Conservation (phyloP, 768 basidiomycete genomes). For the Suillus paluster region DNA sequence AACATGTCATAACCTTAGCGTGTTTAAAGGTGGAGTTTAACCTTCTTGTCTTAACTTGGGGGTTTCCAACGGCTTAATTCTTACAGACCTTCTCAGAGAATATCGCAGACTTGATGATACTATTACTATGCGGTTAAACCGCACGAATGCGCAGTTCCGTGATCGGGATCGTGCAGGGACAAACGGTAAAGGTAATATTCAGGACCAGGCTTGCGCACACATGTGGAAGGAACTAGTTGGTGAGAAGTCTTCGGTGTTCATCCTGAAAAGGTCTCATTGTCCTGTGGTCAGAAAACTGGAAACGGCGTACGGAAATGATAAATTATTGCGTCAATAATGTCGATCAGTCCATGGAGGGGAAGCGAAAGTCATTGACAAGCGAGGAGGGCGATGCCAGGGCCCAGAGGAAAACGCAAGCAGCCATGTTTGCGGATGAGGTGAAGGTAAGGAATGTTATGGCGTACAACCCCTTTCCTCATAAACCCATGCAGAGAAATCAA, state of each 20-base stretch:
- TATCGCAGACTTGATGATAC: conserved; percentile 82
- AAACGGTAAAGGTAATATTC: conserved; percentile 53
- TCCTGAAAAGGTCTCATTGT: conserved; percentile 18
- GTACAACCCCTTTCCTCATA: conserved; percentile 7
- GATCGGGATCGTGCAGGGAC: conserved; percentile 65
- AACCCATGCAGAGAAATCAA: conserved; percentile 59
- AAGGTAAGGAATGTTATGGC: conserved; percentile 53
- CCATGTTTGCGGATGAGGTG: conserved; percentile 67
- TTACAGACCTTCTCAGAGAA: conserved; percentile 76
- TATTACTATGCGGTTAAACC: conserved; percentile 80
- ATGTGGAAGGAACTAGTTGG: conserved; percentile 83
- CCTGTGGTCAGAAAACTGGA: conserved; percentile 62
- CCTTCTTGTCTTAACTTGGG: conserved; percentile 10
- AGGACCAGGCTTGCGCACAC: conserved; percentile 76
- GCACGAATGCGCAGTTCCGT: conserved; percentile 74
- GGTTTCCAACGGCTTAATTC: conserved; percentile 19
- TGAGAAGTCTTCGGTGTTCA: conserved; percentile 41
- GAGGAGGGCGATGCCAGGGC: conserved; percentile 47
- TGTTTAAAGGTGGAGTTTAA: conserved; percentile 64
- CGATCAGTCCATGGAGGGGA: conserved; percentile 64
- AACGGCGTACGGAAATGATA: conserved; percentile 71
- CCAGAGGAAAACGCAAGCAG: conserved; percentile 57
- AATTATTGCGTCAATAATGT: conserved; percentile 76
- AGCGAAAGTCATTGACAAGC: conserved; percentile 49
- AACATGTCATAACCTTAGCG: conserved; percentile 74